Evolutionary conservation across 2,329 filamentous ascomycete species (phyloP).

Genomic region (Acarospora socialis): DNA sequence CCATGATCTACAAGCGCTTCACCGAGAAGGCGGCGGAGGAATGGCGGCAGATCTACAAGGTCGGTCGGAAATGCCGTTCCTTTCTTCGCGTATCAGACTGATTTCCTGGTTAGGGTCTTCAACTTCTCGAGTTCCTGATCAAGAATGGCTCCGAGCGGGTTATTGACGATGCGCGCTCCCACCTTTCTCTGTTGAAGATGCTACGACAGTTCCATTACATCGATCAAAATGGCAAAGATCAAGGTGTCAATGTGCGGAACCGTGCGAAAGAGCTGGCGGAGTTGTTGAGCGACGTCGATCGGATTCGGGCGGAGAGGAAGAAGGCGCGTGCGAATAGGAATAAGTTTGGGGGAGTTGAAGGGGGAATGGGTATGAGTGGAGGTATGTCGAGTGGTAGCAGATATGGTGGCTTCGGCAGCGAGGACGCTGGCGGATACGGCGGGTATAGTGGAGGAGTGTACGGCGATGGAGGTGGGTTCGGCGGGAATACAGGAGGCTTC

Average conservation of each 20-base stretch:
- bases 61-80: too few species aligned
- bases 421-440: slow-evolving; percentile 45
- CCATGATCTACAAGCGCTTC: slow-evolving; percentile 98
- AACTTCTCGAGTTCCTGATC: slow-evolving; percentile 90
- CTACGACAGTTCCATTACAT: slow-evolving; percentile 97
- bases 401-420: slow-evolving; percentile 87
- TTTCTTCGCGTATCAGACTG: too few species aligned
- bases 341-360: slow-evolving; percentile 92
- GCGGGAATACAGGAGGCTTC: slow-evolving; percentile 61
- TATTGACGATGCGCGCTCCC: slow-evolving; percentile 89
- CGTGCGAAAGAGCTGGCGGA: slow-evolving; percentile 91
- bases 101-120: slow-evolving; percentile 43
- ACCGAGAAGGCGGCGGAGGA: slow-evolving; percentile 97
- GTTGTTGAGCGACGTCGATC: slow-evolving; percentile 59
- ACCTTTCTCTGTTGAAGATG: slow-evolving; percentile 94
- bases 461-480: slow-evolving; percentile 90
- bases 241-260: slow-evolving; percentile 94
- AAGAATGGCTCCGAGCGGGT: slow-evolving; percentile 97
- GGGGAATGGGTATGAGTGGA: slow-evolving; percentile 50
- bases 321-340: slow-evolving; percentile 81
- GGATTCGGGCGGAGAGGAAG: slow-evolving; percentile 51
- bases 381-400: slow-evolving; percentile 44
- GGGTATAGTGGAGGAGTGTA: slow-evolving; percentile 66
- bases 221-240: slow-evolving; percentile 90
- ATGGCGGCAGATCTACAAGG: slow-evolving; percentile 99